Evolutionary conservation across 495 filamentous ascomycete species (phyloP).

Genomic region (Hyphodiscus hymeniophilus): DNA sequence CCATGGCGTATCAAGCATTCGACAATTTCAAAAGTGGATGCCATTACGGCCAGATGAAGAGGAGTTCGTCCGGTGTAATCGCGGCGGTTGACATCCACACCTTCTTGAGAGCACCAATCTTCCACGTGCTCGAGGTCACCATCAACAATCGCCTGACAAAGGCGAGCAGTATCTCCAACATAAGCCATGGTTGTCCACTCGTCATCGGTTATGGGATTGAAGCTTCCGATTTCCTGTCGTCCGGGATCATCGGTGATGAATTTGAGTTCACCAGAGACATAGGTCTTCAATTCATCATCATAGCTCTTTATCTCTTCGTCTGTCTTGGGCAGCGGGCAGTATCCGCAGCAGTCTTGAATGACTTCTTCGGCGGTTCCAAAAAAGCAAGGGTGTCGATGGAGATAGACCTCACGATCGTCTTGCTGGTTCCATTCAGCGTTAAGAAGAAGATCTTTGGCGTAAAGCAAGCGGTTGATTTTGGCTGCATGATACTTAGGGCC

Average conservation of each 20-base stretch:
- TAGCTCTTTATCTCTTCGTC: constrained; percentile 60
- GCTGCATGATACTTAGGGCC: constrained; percentile 59
- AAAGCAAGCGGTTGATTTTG: constrained; percentile 70
- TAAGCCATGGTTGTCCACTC: constrained; percentile 82
- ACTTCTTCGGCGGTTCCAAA: constrained; percentile 61
- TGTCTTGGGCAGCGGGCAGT: constrained; percentile 58
- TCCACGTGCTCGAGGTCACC: constrained; percentile 56
- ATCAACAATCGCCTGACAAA: constrained; percentile 73
- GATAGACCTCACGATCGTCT: constrained; percentile 58
- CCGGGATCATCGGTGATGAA: constrained; percentile 78
- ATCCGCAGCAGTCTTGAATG: constrained; percentile 70
- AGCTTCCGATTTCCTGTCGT: constrained; percentile 60
- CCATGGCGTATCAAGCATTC: constrained; percentile 60
- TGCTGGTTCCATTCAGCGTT: constrained; percentile 80
- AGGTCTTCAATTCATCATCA: constrained; percentile 62
- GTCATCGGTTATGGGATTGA: constrained; percentile 71
- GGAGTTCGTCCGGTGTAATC: constrained; percentile 79
- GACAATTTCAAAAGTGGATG: constrained; percentile 60
- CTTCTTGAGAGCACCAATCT: constrained; percentile 56
- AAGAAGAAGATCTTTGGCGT: constrained; percentile 70
- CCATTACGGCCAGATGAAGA: constrained; percentile 63
- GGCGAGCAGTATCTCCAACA: constrained; percentile 56
- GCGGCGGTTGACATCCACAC: constrained; percentile 27
- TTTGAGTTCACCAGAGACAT: constrained; percentile 57
- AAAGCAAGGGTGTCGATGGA: constrained; percentile 74